Evolutionary conservation across 2,329 filamentous ascomycete genomes (phyloP).

Genomic region (Parastagonospora nodorum): DNA sequence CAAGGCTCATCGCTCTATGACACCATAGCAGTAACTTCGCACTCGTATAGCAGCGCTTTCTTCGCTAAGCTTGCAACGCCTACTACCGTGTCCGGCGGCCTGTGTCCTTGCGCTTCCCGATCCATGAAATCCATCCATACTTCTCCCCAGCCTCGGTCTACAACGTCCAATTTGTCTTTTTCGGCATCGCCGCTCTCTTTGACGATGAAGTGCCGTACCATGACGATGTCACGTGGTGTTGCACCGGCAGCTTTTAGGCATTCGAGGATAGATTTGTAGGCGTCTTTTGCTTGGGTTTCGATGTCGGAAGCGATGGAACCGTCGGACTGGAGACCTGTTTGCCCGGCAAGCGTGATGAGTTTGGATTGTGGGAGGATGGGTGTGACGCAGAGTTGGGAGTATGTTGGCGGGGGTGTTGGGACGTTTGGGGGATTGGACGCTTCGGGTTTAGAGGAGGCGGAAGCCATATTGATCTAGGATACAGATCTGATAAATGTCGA

Average conservation of each 20-base stretch:
- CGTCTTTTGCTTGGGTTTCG: constrained; percentile 32
- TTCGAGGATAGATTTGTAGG: constrained; percentile 34
- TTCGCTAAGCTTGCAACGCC: constrained; percentile 42
- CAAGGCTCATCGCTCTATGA: background rate
- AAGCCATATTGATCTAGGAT: constrained; percentile 8
- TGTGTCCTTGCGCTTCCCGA: constrained; percentile 35
- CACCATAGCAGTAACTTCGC: constrained; percentile 26
- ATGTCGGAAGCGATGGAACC: constrained; percentile 18
- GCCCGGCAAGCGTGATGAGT: constrained; percentile 41
- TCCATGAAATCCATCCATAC: constrained; percentile 46
- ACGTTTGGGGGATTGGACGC: constrained; percentile 37
- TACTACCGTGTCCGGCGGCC: constrained; percentile 45
- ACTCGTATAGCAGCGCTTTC: constrained; percentile 39
- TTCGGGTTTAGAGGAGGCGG: constrained; percentile 28
- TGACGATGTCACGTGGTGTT: constrained; percentile 41
- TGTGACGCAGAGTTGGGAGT: constrained; percentile 38
- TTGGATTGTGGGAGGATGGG: constrained; percentile 34
- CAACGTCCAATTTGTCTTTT: constrained; percentile 26
- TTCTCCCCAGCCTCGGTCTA: constrained; percentile 39
- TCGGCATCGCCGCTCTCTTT: constrained; percentile 35
- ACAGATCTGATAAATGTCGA: background rate
- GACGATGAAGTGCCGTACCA: constrained; percentile 45
- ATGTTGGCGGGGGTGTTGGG: constrained; percentile 33
- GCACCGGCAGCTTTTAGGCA: constrained; percentile 36
- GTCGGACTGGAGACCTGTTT: constrained; percentile 27